phyloP scores from a whole-genome alignment of 495 filamentous ascomycete genomes.

The Amniculicola lignicola region DNA sequence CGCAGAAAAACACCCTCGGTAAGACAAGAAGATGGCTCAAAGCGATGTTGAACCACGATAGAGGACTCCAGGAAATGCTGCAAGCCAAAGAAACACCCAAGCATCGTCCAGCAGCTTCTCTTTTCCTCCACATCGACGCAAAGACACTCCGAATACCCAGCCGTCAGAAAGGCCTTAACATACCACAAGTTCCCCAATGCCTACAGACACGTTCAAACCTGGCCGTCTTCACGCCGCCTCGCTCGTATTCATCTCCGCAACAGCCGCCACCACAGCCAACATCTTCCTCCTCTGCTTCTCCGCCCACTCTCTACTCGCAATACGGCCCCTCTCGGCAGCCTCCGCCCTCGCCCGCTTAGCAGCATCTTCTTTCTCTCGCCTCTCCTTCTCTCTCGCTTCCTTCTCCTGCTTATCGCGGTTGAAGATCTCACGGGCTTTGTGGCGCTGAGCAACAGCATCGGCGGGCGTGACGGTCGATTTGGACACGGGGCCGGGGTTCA shows the following conservation, averaged over 20 bases:
- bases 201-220: too few species aligned
- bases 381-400: conserved; percentile 41
- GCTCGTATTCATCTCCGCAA: neutral
- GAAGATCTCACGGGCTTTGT: conserved; percentile 61
- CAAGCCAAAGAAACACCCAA: too few species aligned
- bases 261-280: conserved; percentile 4
- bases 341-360: conserved; percentile 35
- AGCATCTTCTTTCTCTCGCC: conserved; percentile 35
- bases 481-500: conserved; percentile 36
- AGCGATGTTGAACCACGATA: too few species aligned
- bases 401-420: conserved; percentile 56
- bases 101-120: too few species aligned
- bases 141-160: too few species aligned
- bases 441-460: conserved; percentile 50
- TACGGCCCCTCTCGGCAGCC: conserved; percentile 63
- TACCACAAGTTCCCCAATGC: too few species aligned
- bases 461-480: conserved; percentile 48
- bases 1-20: too few species aligned
- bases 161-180: too few species aligned
- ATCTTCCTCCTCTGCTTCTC: conserved; percentile 57
- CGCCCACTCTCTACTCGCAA: conserved; percentile 65
- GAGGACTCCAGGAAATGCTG: too few species aligned
- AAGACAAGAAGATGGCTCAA: too few species aligned
- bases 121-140: too few species aligned
- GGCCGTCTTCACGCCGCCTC: conserved; percentile 8